Evolutionary conservation across 2,329 filamentous ascomycete genomes (phyloP).

Genomic region (Botrytis squamosa): DNA sequence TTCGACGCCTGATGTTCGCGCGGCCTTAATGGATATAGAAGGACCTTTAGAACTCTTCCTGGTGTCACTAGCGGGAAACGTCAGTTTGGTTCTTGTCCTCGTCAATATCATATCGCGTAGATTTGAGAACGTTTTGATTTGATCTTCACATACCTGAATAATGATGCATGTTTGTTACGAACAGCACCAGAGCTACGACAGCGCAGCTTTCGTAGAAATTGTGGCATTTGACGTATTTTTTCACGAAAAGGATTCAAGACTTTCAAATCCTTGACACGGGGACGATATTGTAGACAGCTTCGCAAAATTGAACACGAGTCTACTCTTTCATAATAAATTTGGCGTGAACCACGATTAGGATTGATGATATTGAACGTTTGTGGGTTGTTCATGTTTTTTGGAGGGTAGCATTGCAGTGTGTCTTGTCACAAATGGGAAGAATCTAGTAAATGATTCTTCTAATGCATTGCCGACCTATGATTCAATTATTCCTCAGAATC

Average conservation of each 20-base stretch:
- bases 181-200: neutral
- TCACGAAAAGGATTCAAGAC: neutral
- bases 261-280: neutral
- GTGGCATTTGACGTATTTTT: neutral
- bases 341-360: neutral
- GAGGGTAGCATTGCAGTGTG: neutral
- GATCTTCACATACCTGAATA: neutral
- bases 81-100: neutral
- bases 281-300: constrained; percentile 7
- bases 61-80: neutral
- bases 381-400: neutral
- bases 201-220: neutral
- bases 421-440: neutral
- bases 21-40: neutral
- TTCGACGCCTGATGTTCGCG: neutral
- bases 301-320: neutral
- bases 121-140: neutral
- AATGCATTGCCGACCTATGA: neutral
- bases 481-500: neutral
- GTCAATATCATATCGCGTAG: neutral
- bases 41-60: neutral
- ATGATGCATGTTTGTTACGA: neutral
- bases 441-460: no score
- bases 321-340: neutral
- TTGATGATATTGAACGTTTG: constrained; percentile 6